Percentiles rank a stretch among this genome's conserved stretches.
Evolutionary conservation across 441 rosid species (phyloP).

Genomic region (Bocquillonia castaneifolia): DNA sequence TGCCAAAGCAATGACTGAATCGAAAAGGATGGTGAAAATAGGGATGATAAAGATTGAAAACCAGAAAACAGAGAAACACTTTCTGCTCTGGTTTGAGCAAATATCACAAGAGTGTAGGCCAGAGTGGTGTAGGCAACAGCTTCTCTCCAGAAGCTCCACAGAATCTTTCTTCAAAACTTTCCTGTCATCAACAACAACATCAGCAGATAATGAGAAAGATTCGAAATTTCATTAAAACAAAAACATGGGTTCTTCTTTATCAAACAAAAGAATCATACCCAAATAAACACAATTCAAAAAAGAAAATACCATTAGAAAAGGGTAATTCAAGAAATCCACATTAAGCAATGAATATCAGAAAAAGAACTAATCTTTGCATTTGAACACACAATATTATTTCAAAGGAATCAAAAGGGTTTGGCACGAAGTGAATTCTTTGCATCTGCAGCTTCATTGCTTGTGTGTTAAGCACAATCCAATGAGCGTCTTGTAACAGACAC

Average conservation of each 20-base stretch:
- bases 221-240: background rate
- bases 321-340: background rate
- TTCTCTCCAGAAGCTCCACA: slow-evolving; percentile 48
- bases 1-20: slow-evolving; percentile 39
- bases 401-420: background rate
- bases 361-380: background rate
- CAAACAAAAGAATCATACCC: background rate
- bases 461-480: background rate
- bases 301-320: background rate
- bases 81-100: slow-evolving; percentile 46
- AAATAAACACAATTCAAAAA: background rate
- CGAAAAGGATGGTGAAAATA: slow-evolving; percentile 12
- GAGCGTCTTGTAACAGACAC: background rate
- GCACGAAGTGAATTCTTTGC: background rate
- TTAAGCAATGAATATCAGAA: background rate
- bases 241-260: background rate
- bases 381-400: background rate
- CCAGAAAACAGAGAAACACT: slow-evolving; percentile 37
- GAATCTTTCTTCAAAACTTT: slow-evolving; percentile 13
- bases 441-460: background rate
- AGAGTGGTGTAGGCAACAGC: slow-evolving; percentile 56
- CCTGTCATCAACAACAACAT: slow-evolving; percentile 14
- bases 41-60: slow-evolving; percentile 22
- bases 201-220: background rate
- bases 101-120: slow-evolving; percentile 51